These are phyloP conservation scores for Kurtzmaniella natalensis DNA, from an alignment of 1,139 yeast genomes.

Conservation along the genomic window DNA sequence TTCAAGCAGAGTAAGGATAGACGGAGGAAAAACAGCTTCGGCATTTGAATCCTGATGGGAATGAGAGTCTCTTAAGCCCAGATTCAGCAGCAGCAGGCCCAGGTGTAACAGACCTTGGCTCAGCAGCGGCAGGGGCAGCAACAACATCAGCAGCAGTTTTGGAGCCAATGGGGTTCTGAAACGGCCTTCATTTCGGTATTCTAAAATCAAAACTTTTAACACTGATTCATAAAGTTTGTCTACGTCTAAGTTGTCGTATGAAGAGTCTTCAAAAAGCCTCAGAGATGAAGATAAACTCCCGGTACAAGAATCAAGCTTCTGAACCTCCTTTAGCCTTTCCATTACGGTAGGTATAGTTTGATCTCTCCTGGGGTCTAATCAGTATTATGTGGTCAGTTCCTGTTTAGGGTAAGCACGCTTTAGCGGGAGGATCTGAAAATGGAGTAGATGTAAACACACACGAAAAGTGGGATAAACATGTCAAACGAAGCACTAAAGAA, in stretches of 20 bases:
- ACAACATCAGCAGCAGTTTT: neutral
- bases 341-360: neutral
- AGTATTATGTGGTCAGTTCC: no score
- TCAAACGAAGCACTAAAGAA: no score
- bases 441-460: no score
- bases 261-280: conserved; percentile 16
- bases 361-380: no score
- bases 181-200: conserved; percentile 56
- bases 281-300: conserved; percentile 24
- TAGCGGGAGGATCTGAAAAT: no score
- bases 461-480: no score
- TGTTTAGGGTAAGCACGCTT: no score
- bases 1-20: conserved; percentile 45
- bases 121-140: neutral
- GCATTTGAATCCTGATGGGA: conserved; percentile 8
- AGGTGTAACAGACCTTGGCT: neutral
- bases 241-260: conserved; percentile 24
- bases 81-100: neutral
- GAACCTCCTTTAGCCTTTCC: conserved; percentile 7
- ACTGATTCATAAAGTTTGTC: conserved; percentile 35
- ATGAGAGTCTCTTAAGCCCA: neutral
- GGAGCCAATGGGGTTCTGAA: conserved; percentile 39
- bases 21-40: conserved; percentile 37
- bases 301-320: conserved; percentile 8
- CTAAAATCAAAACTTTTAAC: conserved; percentile 48